Evolutionary conservation across 2,329 filamentous ascomycete genomes (phyloP).

Genomic region (Verticillium longisporum): DNA sequence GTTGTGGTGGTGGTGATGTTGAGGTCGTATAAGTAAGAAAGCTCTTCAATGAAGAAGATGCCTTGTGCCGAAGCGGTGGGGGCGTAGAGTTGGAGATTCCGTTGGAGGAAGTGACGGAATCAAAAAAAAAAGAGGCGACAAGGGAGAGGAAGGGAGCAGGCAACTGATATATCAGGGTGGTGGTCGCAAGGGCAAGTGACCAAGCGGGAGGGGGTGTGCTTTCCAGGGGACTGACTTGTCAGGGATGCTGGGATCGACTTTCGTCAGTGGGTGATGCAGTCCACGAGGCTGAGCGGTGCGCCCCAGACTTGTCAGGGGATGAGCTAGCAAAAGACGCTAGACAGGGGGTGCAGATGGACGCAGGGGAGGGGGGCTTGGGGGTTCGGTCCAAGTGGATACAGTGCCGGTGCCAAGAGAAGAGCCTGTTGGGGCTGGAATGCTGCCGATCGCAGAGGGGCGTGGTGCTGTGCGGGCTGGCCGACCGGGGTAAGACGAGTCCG

Average conservation of each 20-base stretch:
- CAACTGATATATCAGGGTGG: constrained; percentile 14
- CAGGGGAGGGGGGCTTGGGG: constrained; percentile 7
- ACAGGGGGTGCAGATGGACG: constrained; percentile 8
- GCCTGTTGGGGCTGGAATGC: not conserved
- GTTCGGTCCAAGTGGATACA: constrained; percentile 5
- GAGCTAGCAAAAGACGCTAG: constrained; percentile 4
- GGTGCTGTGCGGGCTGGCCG: not conserved
- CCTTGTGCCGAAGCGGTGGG: constrained; percentile 1
- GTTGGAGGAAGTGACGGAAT: constrained; percentile 6
- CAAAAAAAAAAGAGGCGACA: not conserved
- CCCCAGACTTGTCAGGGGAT: constrained; percentile 2
- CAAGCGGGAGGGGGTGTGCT: constrained; percentile 7
- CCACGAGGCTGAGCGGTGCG: constrained; percentile 32
- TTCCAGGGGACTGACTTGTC: not conserved
- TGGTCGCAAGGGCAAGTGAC: constrained; percentile 10
- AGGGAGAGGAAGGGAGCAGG: constrained; percentile 4
- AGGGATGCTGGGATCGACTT: constrained; percentile 11
- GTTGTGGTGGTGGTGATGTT: constrained; percentile 9
- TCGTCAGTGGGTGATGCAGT: constrained; percentile 33
- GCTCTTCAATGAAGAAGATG: constrained; percentile 20
- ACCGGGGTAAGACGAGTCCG: not conserved
- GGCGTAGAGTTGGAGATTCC: constrained; percentile 6
- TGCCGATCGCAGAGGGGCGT: not conserved
- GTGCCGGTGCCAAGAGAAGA: constrained; percentile 5
- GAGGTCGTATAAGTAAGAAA: constrained; percentile 22